Evolutionary conservation across 2,329 filamentous ascomycete species (phyloP), one percentile per base, ranked within the genome.

Genomic region (Colletotrichum magnum): DNA sequence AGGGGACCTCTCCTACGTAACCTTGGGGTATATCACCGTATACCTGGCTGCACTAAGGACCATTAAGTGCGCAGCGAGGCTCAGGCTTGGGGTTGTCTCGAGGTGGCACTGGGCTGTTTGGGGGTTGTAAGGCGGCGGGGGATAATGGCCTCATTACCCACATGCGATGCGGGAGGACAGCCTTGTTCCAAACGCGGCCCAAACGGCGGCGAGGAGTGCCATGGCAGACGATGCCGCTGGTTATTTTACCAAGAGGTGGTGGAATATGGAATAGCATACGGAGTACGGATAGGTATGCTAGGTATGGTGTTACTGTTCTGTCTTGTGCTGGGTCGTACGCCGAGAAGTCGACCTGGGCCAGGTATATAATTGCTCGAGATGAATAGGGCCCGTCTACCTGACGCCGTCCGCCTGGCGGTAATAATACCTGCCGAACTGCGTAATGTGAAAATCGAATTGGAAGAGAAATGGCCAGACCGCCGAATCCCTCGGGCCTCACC

Each of bases 131-230:
- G 54, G 61, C 61, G 21, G 51, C 36, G 53, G 48, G 48, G 60
- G 52, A 54, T 66, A 66, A 60, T 69, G 66, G 66, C 56, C 66
- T 69, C 56, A 66, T 69, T 66, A 69, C 66, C 66, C 66, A 69
- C 62, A 58, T 57, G 43, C 6, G 50, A 16, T 52, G 56, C 66
- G 50, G 50, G 50, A 66, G 56, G 41, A 26, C 54, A 66, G 66
- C 56, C 66, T 60, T 66, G 62, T 69, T 69, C 66, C 62, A 69
- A 69, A 69, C 66, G 56, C 50, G 48, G 62, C 56, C 62, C 66
- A 69, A 66, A 69, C 66, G 45, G 51, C 54, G 32, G 48, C 61
- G 53, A 64, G 53, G 65, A 54, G 41, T 50, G 32, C 32, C 32
- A 36, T 36, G 32, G 32, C 32, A 48, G 54, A 26, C 62, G 62